These are phyloP conservation scores for Coniochaeta pulveracea DNA, from an alignment of 2,329 filamentous ascomycete species.

Conservation along the genomic window DNA sequence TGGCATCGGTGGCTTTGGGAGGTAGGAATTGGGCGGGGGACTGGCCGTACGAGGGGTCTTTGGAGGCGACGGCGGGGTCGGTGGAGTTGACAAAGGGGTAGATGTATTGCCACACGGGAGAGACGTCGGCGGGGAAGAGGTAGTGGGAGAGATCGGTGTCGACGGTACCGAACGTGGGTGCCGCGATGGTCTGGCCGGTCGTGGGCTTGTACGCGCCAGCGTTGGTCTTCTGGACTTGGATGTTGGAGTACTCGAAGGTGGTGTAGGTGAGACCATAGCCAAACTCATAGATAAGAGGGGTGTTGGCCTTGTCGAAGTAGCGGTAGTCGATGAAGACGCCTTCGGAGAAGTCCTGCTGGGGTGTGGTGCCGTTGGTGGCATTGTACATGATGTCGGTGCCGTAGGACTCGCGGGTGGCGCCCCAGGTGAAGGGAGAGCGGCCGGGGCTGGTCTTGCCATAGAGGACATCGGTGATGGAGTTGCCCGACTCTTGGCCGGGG, in stretches of 20 bases:
- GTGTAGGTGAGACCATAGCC: conserved; percentile 75
- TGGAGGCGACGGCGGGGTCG: conserved; percentile 38
- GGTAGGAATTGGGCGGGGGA: conserved; percentile 50
- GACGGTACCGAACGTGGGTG: conserved; percentile 52
- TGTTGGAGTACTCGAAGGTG: conserved; percentile 62
- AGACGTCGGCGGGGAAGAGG: conserved; percentile 46
- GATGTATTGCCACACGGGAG: conserved; percentile 46
- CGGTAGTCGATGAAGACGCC: conserved; percentile 77
- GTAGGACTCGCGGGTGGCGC: conserved; percentile 54
- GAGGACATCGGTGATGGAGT: conserved; percentile 69
- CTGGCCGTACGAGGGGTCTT: conserved; percentile 48
- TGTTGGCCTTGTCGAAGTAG: conserved; percentile 55
- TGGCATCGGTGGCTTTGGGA: conserved; percentile 39
- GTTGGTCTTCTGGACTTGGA: conserved; percentile 42
- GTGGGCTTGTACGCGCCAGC: conserved; percentile 45
- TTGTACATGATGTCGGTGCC: conserved; percentile 55
- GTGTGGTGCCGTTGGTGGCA: conserved; percentile 55
- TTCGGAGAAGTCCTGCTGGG: conserved; percentile 65
- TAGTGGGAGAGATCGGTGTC: conserved; percentile 55
- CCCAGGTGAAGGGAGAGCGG: conserved; percentile 74
- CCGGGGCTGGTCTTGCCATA: conserved; percentile 74
- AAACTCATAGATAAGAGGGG: conserved; percentile 68
- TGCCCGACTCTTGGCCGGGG: conserved; percentile 75
- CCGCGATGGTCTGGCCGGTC: conserved; percentile 47
- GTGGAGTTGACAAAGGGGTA: conserved; percentile 63